Evolutionary conservation across 208 protist species (phyloP), one percentile per base, ranked within the genome.

Genomic region (Crithidia fasciculata): DNA sequence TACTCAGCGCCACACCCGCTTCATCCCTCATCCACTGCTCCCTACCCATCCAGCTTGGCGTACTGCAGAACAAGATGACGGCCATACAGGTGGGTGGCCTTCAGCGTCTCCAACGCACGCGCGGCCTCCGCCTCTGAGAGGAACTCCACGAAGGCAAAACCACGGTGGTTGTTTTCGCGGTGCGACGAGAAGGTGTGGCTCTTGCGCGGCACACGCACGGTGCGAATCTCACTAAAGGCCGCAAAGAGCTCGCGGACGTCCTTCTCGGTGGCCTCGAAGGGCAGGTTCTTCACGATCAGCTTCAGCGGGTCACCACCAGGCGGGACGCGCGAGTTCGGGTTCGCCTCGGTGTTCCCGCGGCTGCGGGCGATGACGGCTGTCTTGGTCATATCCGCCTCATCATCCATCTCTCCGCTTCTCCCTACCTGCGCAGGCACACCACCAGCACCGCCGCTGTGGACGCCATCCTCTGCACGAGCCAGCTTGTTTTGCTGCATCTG

Each of bases 71-170:
- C 96, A 1, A 99, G 78, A 81, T 99, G 98, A 16, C 99, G 86
- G 36, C 98, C 98, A 80, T 99, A 99, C 13, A 99, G 85, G 81
- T 99, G 99, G 19, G 97, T 99, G 8, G 90, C 78, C 55, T 78
- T 83, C 12, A 99, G 92, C 49, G 90, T 74, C 41, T 98, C 83
- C 69, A 97, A 88, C 5, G 99, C 99, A 57, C 91, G 88, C 12
- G 88, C 77, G 19, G 98, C 98, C 76, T 99, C 99, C 69, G 94
- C 71, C 77, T 97, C 89, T 0, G 96, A 98, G 5, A 98, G 60
- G 78, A 99, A 99, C 77, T 99, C 98, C 8, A 99, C 94, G 82
- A 99, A 99, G 43, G 96, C 98, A 88, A 99, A 99, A 57, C 99
- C 98, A 47, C 98, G 88, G 61, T 98, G 94, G 72, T 92, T 90